A percentile compares a stretch with the other conserved stretches of the same genome.
phyloP scores from a whole-genome alignment of 2,329 filamentous ascomycete genomes.

The Phaeosphaeria sp. region DNA sequence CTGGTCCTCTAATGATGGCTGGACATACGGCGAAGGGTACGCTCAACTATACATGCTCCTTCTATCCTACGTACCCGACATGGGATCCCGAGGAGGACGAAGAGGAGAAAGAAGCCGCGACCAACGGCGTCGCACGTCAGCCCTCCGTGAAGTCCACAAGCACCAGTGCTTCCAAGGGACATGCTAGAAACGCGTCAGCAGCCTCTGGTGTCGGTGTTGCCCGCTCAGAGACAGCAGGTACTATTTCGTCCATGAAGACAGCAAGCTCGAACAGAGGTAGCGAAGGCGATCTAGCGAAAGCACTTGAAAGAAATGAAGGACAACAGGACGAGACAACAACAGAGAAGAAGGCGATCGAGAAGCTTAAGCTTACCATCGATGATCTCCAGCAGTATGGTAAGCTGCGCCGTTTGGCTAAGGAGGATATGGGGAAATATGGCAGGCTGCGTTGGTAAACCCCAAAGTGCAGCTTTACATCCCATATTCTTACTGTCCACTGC shows the following conservation, averaged over 20 bases:
- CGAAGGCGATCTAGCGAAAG: constrained; percentile 52
- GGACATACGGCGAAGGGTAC: constrained; percentile 79
- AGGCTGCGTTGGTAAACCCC: constrained; percentile 36
- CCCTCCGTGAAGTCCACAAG: constrained; percentile 28
- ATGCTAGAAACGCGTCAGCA: constrained; percentile 27
- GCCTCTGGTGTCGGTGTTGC: constrained; percentile 22
- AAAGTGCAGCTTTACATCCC: constrained; percentile 21
- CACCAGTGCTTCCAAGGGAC: constrained; percentile 19
- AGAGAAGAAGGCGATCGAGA: constrained; percentile 68
- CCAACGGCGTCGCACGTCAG: constrained; percentile 28
- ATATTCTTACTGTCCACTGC: constrained; percentile 18
- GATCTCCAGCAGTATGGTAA: constrained; percentile 80
- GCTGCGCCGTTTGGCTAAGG: constrained; percentile 33
- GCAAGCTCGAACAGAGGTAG: constrained; percentile 26
- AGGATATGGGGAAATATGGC: constrained; percentile 19
- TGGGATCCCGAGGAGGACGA: constrained; percentile 89
- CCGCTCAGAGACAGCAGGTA: constrained; percentile 47
- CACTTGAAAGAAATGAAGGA: constrained; percentile 56
- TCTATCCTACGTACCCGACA: constrained; percentile 88
- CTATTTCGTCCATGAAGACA: constrained; percentile 50
- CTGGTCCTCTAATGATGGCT: constrained; percentile 75
- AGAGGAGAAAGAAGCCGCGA: constrained; percentile 53
- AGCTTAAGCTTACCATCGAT: constrained; percentile 78
- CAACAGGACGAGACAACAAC: constrained; percentile 56
- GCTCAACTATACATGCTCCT: constrained; percentile 82